Evolutionary conservation across 2,329 filamentous ascomycete species (phyloP), one percentile per base, ranked within the genome.

Genomic region (Plectosphaerella sp.): DNA sequence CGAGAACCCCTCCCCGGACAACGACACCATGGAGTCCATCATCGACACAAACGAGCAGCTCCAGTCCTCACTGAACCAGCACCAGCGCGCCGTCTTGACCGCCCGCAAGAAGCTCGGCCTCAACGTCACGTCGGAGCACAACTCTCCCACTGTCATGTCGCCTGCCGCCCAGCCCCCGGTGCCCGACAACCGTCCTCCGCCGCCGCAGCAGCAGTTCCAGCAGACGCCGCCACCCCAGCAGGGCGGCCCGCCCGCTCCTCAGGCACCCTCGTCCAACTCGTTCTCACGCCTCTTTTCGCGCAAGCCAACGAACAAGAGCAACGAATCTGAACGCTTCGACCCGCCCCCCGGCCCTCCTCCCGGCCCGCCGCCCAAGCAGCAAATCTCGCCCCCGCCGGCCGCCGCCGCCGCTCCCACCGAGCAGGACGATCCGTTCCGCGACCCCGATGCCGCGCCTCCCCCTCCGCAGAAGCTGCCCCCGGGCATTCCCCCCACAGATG

Each of bases 1-100:
- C 46, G 85, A 88, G 52, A 82, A 90, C 64, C 92, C 93, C 0
- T 67, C 82, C 1, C 92, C 93, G 0, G 94, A 97, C 67, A 93
- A 96, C 62, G 88, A 96, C 59, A 97, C 93, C 1, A 91, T 97
- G 81, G 85, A 94, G 65, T 92, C 85, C 14, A 75, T 99, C 56
- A 96, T 99, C 63, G 91, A 97, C 68, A 94, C 91, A 14, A 96
- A 96, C 66, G 94, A 97, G 69, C 88, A 93, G 65, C 77, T 99
- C 28, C 89, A 90, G 55, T 83, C 89, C 45, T 87, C 92, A 0
- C 77, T 93, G 41, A 94, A 85, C 57, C 86, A 91, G 64, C 90
- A 97, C 67, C 90, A 96, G 68, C 84, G 91, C 51, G 87, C 91
- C 10, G 74, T 95, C 41, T 71, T 87, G n/a, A 78, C 77, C 53